Evolutionary conservation across 345 rosid genomes (phyloP).

Genomic region (Xanthoceras sorbifolium): DNA sequence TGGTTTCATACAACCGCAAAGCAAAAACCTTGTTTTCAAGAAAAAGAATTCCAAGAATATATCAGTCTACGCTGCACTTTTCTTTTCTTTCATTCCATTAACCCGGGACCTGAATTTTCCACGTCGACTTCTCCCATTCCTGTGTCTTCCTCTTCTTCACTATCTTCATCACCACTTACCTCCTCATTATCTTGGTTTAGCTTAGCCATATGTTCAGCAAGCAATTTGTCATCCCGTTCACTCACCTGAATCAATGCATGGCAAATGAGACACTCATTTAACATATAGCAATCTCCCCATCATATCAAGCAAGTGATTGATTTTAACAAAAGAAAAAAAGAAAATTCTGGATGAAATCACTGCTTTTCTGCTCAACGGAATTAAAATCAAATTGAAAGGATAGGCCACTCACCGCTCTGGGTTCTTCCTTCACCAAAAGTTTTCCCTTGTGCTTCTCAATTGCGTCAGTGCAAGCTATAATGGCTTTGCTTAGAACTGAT

Average conservation of each 20-base stretch:
- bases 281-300: neutral
- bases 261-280: conserved; percentile 16
- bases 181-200: conserved; percentile 75
- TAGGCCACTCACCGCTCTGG: conserved; percentile 81
- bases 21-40: neutral
- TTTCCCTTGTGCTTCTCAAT: conserved; percentile 88
- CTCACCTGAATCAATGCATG: conserved; percentile 69
- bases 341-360: neutral
- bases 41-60: neutral
- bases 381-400: neutral
- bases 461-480: conserved; percentile 71
- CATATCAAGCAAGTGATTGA: conserved; percentile 3
- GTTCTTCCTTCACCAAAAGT: conserved; percentile 76
- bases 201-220: conserved; percentile 96
- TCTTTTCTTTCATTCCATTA: conserved; percentile 54
- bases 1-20: conserved; percentile 18
- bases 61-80: conserved; percentile 5
- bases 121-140: conserved; percentile 91
- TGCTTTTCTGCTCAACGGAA: neutral
- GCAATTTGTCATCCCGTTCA: conserved; percentile 89
- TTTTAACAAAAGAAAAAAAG: neutral
- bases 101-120: conserved; percentile 47
- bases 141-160: conserved; percentile 93
- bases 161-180: conserved; percentile 91
- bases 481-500: conserved; percentile 70